These are phyloP conservation scores for Moesziomyces sp. DNA, from an alignment of 1,284 basidiomycete genomes.

Conservation along the genomic window DNA sequence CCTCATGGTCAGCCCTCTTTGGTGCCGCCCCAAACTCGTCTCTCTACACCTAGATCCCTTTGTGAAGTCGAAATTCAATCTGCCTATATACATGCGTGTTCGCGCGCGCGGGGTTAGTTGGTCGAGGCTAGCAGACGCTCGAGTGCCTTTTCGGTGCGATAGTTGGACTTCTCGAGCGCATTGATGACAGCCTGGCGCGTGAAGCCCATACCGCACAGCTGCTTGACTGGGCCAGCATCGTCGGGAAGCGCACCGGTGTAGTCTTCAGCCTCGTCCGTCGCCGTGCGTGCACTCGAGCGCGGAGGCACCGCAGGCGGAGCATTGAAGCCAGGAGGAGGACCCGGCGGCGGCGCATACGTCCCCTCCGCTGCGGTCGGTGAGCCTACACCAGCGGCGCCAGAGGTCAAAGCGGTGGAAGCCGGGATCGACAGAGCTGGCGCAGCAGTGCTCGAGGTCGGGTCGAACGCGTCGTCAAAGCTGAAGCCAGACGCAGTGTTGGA, in stretches of 20 bases:
- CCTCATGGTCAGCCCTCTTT: constrained; percentile 31
- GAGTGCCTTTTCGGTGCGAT: constrained; percentile 64
- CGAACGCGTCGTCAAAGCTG: constrained; percentile 62
- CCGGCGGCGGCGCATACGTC: constrained; percentile 46
- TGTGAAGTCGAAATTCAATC: constrained; percentile 4
- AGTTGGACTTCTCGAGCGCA: constrained; percentile 64
- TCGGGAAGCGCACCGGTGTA: constrained; percentile 57
- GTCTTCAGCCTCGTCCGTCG: constrained; percentile 23
- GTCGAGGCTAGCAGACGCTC: constrained; percentile 53
- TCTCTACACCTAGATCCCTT: constrained; percentile 30
- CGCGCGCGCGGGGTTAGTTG: background rate
- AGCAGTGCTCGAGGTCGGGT: constrained; percentile 16
- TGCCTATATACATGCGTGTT: background rate
- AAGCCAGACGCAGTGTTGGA: constrained; percentile 49
- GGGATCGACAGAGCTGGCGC: constrained; percentile 12
- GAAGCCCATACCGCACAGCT: constrained; percentile 67
- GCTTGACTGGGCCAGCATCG: constrained; percentile 62
- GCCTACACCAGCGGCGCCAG: constrained; percentile 6
- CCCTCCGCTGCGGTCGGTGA: constrained; percentile 17
- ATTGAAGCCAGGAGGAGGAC: constrained; percentile 41
- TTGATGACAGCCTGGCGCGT: constrained; percentile 57
- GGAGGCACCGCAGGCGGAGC: constrained; percentile 24
- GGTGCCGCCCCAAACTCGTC: constrained; percentile 16
- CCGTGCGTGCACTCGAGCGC: constrained; percentile 7
- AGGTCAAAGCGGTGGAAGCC: background rate